Evolutionary conservation across 441 rosid species (phyloP).

Genomic region (Eutrema salsugineum): DNA sequence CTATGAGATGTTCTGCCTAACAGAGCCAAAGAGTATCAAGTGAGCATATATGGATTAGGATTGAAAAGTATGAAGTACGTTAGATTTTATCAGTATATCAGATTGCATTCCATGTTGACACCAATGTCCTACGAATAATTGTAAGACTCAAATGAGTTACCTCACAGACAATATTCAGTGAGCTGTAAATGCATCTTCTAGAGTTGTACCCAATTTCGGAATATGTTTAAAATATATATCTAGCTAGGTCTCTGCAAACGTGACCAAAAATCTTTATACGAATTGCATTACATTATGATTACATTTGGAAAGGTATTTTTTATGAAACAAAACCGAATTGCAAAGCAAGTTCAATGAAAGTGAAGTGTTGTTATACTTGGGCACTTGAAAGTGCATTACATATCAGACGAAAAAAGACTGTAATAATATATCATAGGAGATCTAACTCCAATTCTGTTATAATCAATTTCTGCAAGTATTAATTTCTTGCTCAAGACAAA

Average conservation of each 20-base stretch:
- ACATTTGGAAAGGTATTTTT: constrained; percentile 85
- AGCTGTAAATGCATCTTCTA: constrained; percentile 64
- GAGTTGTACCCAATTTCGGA: constrained; percentile 58
- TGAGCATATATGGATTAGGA: constrained; percentile 60
- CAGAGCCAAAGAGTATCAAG: constrained; percentile 60
- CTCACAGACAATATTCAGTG: constrained; percentile 58
- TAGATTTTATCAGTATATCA: constrained; percentile 65
- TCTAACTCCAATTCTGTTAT: constrained; percentile 8
- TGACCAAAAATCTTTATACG: constrained; percentile 69
- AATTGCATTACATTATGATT: constrained; percentile 62
- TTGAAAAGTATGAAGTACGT: constrained; percentile 69
- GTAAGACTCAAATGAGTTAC: constrained; percentile 87
- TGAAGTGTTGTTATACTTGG: constrained; percentile 69
- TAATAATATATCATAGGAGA: constrained; percentile 23
- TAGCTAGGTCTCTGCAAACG: constrained; percentile 61
- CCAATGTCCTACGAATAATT: constrained; percentile 65
- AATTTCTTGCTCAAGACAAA: no score
- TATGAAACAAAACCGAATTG: constrained; percentile 64
- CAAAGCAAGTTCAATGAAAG: constrained; percentile 73
- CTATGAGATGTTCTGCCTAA: constrained; percentile 61
- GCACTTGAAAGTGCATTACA: constrained; percentile 60
- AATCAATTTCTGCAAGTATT: constrained; percentile 24
- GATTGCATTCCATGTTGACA: constrained; percentile 67
- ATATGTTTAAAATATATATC: constrained; percentile 53
- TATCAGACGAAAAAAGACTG: constrained; percentile 42